phyloP scores from a whole-genome alignment of 495 filamentous ascomycete species.

The Bacidia gigantensis region DNA sequence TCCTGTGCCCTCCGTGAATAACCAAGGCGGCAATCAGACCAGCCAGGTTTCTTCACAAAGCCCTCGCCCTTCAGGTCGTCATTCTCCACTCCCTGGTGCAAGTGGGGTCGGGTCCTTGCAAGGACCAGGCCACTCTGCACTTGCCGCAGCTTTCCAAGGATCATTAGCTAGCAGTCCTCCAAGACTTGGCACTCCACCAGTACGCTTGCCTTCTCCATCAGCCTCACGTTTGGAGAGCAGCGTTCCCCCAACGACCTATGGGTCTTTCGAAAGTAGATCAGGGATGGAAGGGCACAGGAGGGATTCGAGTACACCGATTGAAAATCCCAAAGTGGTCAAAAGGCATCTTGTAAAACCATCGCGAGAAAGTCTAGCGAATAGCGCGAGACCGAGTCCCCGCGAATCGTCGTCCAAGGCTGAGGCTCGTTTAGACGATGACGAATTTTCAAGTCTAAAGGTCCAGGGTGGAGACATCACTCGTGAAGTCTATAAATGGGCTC shows the following conservation, averaged over 20 bases:
- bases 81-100: constrained; percentile 41
- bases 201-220: constrained; percentile 42
- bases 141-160: constrained; percentile 59
- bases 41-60: constrained; percentile 29
- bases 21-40: constrained; percentile 33
- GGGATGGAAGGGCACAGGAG: constrained; percentile 25
- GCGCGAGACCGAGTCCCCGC: constrained; percentile 22
- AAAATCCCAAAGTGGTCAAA: constrained; percentile 70
- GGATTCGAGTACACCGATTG: constrained; percentile 37
- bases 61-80: constrained; percentile 21
- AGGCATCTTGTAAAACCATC: constrained; percentile 65
- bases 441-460: constrained; percentile 82
- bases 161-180: constrained; percentile 41
- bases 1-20: constrained; percentile 43
- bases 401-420: constrained; percentile 28
- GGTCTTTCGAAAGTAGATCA: constrained; percentile 57
- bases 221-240: constrained; percentile 32
- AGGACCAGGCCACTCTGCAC: constrained; percentile 62
- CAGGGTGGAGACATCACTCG: constrained; percentile 91
- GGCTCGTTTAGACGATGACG: constrained; percentile 48
- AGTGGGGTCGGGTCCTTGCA: constrained; percentile 33
- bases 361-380: constrained; percentile 19
- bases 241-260: constrained; percentile 53
- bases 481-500: constrained; percentile 87
- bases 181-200: constrained; percentile 37